These are phyloP conservation scores for Candida boleticola DNA, from an alignment of 805 yeast genomes.

Conservation along the genomic window DNA sequence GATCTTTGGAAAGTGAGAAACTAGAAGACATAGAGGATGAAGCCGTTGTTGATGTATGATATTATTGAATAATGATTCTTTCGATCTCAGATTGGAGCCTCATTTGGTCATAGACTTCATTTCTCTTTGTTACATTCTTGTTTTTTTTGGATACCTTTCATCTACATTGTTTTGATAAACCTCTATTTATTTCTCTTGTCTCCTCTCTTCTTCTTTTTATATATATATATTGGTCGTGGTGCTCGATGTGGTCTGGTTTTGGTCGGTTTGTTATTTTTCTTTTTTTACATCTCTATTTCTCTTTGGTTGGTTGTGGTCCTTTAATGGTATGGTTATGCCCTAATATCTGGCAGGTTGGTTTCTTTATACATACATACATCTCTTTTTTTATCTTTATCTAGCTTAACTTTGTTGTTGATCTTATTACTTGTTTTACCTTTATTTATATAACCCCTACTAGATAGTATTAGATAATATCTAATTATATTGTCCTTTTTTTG, in stretches of 20 bases:
- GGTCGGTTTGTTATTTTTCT: conserved; percentile 4
- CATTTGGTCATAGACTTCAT: neutral
- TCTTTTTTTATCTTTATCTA: neutral
- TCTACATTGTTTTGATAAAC: no score
- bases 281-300: neutral
- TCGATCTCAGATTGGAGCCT: no score
- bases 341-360: neutral
- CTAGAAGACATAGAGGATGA: conserved; percentile 20
- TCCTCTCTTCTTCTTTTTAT: neutral
- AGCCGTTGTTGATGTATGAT: conserved; percentile 18
- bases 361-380: no score
- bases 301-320: neutral
- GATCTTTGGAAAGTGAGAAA: conserved; percentile 13
- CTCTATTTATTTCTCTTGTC: neutral
- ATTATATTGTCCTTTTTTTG: no score
- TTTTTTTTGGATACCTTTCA: conserved; percentile 1
- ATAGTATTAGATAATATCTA: no score
- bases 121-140: neutral
- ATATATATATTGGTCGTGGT: neutral
- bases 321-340: no score
- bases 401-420: neutral
- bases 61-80: no score
- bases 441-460: no score
- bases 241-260: neutral
- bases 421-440: no score